These are phyloP conservation scores for Globomyces pollinis-pini DNA, from an alignment of 192 early-diverging fungal species.

Conservation along the genomic window DNA sequence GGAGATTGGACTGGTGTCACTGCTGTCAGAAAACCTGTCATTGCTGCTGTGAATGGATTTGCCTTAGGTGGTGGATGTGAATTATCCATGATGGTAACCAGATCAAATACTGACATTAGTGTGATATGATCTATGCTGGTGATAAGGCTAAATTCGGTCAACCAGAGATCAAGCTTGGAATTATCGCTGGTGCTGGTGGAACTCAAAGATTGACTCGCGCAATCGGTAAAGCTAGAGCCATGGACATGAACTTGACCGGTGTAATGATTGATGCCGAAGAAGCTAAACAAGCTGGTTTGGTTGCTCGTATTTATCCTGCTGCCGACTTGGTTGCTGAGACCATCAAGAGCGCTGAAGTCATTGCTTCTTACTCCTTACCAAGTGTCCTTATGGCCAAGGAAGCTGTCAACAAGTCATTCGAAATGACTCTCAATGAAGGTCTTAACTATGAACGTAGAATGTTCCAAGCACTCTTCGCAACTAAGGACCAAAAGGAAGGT, in stretches of 20 bases:
- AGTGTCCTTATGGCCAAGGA: constrained; percentile 94
- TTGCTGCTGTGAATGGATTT: constrained; percentile 97
- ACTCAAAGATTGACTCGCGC: constrained; percentile 74
- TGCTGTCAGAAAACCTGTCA: constrained; percentile 87
- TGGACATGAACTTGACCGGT: constrained; percentile 93
- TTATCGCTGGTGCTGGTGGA: constrained; percentile 76
- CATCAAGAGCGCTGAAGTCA: constrained; percentile 80
- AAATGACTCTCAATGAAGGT: constrained; percentile 76
- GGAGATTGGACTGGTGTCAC: constrained; percentile 90
- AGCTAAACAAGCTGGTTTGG: constrained; percentile 74
- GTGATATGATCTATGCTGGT: constrained; percentile 96
- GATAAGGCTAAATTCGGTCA: constrained; percentile 95
- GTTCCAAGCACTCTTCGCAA: constrained; percentile 88
- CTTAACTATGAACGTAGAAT: constrained; percentile 85
- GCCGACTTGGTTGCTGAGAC: constrained; percentile 80
- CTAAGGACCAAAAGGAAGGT: constrained; percentile 92
- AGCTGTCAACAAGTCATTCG: constrained; percentile 88
- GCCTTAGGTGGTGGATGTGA: constrained; percentile 99
- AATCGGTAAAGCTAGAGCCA: constrained; percentile 96
- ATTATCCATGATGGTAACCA: constrained; percentile 98
- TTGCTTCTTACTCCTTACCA: constrained; percentile 78
- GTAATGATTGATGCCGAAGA: constrained; percentile 76
- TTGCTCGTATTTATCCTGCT: constrained; percentile 82
- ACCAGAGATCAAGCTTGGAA: constrained; percentile 97
- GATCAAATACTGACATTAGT: constrained; percentile 34